These are phyloP conservation scores for Tolypocladium guangdongense DNA, from an alignment of 2,329 filamentous ascomycete genomes.

Conservation along the genomic window DNA sequence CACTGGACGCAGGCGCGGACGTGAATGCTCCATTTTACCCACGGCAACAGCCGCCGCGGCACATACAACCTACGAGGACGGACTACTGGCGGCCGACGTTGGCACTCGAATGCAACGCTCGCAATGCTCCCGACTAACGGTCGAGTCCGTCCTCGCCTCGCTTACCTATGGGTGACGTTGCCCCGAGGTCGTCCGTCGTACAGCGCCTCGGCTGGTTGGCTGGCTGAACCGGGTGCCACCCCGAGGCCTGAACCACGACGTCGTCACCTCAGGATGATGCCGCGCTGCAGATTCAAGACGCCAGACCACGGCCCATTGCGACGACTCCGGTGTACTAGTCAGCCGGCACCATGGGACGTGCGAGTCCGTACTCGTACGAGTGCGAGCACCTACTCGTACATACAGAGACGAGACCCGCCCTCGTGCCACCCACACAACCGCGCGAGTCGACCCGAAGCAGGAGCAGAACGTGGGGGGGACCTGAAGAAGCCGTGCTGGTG, in stretches of 20 bases:
- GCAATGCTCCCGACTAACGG: neutral
- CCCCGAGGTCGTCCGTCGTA: neutral
- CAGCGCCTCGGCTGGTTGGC: neutral
- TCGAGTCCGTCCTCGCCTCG: neutral
- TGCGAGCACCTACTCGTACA: no score
- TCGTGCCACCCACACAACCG: neutral
- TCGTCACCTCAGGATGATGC: neutral
- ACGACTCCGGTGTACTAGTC: neutral
- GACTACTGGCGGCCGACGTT: neutral
- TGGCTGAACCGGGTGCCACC: neutral
- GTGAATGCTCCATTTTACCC: no score
- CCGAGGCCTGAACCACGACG: neutral
- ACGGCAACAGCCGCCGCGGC: no score
- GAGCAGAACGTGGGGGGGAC: conserved; percentile 1
- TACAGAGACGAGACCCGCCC: neutral
- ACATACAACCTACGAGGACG: no score
- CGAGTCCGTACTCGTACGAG: neutral
- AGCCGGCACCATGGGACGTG: neutral
- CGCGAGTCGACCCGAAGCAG: neutral
- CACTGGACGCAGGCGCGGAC: no score
- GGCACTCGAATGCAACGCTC: no score
- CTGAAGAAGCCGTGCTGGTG: neutral
- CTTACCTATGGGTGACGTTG: neutral
- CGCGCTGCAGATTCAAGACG: neutral
- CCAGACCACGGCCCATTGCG: neutral